These are phyloP conservation scores for Phytophthora cryptogea DNA, from an alignment of 352 stramenopile species.

Conservation along the genomic window DNA sequence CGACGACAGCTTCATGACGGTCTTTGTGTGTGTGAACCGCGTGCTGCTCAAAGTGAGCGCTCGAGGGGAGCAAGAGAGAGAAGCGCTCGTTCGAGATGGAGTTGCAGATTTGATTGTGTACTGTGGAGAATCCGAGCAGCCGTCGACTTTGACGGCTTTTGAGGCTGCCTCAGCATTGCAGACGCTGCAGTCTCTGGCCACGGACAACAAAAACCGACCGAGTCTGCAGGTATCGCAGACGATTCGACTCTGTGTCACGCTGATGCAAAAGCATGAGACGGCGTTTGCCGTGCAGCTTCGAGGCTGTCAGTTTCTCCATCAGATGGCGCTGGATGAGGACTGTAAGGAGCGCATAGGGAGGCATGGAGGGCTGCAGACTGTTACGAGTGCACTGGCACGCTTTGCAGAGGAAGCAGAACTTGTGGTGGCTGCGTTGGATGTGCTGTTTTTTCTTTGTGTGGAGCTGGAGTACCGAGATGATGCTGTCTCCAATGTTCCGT, in stretches of 20 bases:
- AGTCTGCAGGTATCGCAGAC: conserved; percentile 35
- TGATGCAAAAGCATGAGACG: conserved; percentile 39
- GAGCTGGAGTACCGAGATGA: conserved; percentile 41
- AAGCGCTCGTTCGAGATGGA: conserved; percentile 44
- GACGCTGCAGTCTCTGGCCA: conserved; percentile 51
- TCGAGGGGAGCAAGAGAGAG: conserved; percentile 55
- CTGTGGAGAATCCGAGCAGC: conserved; percentile 19
- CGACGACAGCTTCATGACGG: conserved; percentile 26
- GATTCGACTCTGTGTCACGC: conserved; percentile 34
- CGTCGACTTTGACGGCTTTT: conserved; percentile 18
- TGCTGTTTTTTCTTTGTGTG: conserved; percentile 60
- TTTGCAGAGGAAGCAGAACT: conserved; percentile 49
- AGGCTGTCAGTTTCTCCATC: conserved; percentile 71
- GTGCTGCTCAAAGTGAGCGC: conserved; percentile 48
- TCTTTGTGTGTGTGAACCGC: conserved; percentile 48
- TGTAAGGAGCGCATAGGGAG: conserved; percentile 52
- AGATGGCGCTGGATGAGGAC: conserved; percentile 65
- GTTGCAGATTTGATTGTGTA: conserved; percentile 43
- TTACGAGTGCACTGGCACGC: conserved; percentile 39
- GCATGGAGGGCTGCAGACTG: conserved; percentile 31
- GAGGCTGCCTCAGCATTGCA: conserved; percentile 40
- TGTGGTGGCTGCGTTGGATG: conserved; percentile 46
- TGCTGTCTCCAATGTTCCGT: background rate
- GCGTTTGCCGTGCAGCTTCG: conserved; percentile 47
- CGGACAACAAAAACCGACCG: conserved; percentile 42